Evolutionary conservation across 305 asterid species (phyloP).

Genomic region (Fraxinus angustifolia): DNA sequence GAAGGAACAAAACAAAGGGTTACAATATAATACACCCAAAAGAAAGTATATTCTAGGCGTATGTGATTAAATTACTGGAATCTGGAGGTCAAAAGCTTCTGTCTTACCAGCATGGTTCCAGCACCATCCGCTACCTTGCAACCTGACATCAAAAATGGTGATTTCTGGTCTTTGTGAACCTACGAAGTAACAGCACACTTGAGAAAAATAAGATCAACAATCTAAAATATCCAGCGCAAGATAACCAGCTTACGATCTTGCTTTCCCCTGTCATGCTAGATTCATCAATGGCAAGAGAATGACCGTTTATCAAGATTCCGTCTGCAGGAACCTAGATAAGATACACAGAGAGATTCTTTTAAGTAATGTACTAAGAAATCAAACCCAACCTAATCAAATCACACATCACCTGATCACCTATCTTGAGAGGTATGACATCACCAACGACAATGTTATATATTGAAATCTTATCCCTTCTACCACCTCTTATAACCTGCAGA

Average conservation of each 20-base stretch:
- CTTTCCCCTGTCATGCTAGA: slow-evolving; percentile 99
- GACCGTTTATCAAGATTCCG: slow-evolving; percentile 72
- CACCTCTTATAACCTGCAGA: slow-evolving; percentile 74
- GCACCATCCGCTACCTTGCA: slow-evolving; percentile 98
- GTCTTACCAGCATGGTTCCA: slow-evolving; percentile 83
- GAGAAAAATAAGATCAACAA: slow-evolving; percentile 29
- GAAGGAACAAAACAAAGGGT: neutral
- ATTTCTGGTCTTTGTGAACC: slow-evolving; percentile 74
- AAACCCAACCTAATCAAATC: slow-evolving; percentile 1
- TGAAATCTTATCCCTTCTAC: slow-evolving; percentile 79
- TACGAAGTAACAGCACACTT: slow-evolving; percentile 23
- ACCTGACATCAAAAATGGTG: slow-evolving; percentile 95
- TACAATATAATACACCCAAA: neutral
- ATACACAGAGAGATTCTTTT: slow-evolving; percentile 17
- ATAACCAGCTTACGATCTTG: slow-evolving; percentile 81
- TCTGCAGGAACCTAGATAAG: slow-evolving; percentile 80
- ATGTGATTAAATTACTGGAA: slow-evolving; percentile 11
- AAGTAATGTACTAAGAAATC: slow-evolving; percentile 16
- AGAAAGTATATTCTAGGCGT: neutral
- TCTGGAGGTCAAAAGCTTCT: slow-evolving; percentile 10
- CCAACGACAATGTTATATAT: slow-evolving; percentile 93
- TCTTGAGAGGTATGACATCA: slow-evolving; percentile 84
- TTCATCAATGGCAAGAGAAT: slow-evolving; percentile 92
- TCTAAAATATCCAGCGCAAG: slow-evolving; percentile 19
- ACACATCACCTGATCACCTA: slow-evolving; percentile 80